These are phyloP conservation scores for Mycena kentingensis DNA, from an alignment of 768 basidiomycete genomes.

Conservation along the genomic window DNA sequence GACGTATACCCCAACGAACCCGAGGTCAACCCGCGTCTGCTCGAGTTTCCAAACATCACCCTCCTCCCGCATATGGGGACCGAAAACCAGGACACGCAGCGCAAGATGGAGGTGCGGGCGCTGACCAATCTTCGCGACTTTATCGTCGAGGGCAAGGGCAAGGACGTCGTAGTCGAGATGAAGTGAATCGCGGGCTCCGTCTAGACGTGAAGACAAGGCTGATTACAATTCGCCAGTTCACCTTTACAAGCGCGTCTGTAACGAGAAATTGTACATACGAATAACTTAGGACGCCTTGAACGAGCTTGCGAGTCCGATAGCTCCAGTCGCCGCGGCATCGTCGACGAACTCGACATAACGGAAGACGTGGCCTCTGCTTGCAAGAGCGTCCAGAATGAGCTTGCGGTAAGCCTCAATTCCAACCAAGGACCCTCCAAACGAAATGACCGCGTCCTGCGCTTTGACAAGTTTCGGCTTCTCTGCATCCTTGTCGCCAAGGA, in stretches of 20 bases:
- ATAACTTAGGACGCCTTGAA: slow-evolving; percentile 1
- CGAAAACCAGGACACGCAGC: slow-evolving; percentile 78
- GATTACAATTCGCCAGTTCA: neutral
- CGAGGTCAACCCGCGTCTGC: slow-evolving; percentile 70
- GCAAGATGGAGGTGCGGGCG: slow-evolving; percentile 84
- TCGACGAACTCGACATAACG: slow-evolving; percentile 65
- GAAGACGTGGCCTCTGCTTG: slow-evolving; percentile 61
- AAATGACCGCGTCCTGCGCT: slow-evolving; percentile 61
- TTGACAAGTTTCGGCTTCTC: slow-evolving; percentile 41
- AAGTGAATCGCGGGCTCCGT: slow-evolving; percentile 12
- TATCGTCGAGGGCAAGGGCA: slow-evolving; percentile 61
- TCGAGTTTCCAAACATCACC: slow-evolving; percentile 81
- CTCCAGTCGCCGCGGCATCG: slow-evolving; percentile 70
- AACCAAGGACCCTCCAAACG: slow-evolving; percentile 79
- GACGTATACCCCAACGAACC: slow-evolving; percentile 91
- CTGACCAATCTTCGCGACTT: slow-evolving; percentile 76
- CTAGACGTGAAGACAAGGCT: neutral
- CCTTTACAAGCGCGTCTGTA: neutral
- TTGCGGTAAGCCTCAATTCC: slow-evolving; percentile 62
- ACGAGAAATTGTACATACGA: no score
- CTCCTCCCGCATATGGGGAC: slow-evolving; percentile 94
- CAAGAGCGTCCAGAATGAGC: slow-evolving; percentile 57
- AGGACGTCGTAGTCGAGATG: slow-evolving; percentile 67
- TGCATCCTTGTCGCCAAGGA: slow-evolving; percentile 45
- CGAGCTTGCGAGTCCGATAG: slow-evolving; percentile 50